These are phyloP conservation scores for Leptosphaerulina australis DNA, from an alignment of 2,329 filamentous ascomycete genomes.

Conservation along the genomic window DNA sequence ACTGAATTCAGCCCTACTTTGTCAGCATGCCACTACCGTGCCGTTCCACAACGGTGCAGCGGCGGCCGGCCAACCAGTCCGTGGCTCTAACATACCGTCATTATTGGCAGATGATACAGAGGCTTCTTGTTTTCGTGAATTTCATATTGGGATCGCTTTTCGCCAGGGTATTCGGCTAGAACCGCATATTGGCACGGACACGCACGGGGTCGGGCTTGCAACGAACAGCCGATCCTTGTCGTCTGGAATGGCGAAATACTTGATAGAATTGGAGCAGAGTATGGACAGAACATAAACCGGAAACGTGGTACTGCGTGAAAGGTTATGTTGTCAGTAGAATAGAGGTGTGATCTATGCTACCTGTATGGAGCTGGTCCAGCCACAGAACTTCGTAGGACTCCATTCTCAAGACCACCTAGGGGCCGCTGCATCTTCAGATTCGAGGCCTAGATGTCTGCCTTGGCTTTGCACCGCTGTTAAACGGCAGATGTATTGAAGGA, in stretches of 20 bases:
- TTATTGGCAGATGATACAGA: not conserved
- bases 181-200: not conserved
- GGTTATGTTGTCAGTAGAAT: constrained; percentile 3
- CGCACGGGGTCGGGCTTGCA: not conserved
- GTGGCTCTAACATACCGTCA: not conserved
- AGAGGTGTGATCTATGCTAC: constrained; percentile 2
- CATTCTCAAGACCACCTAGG: constrained; percentile 1
- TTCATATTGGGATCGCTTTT: not conserved
- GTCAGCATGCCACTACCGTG: constrained; percentile 12
- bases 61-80: constrained; percentile 6
- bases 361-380: constrained; percentile 6
- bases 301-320: constrained; percentile 14
- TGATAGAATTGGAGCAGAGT: constrained; percentile 5
- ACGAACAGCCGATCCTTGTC: not conserved
- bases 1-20: constrained; percentile 9
- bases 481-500: not conserved
- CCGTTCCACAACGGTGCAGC: constrained; percentile 7
- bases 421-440: constrained; percentile 2
- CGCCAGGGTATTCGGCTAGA: constrained; percentile 1
- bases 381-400: not conserved
- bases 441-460: constrained; percentile 1
- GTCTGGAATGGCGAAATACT: not conserved
- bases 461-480: not conserved
- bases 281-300: constrained; percentile 3
- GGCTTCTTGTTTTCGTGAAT: not conserved